Base-by-base conservation (phyloP, 2,329 filamentous ascomycete species). In the Neonectria ditissima region DNA sequence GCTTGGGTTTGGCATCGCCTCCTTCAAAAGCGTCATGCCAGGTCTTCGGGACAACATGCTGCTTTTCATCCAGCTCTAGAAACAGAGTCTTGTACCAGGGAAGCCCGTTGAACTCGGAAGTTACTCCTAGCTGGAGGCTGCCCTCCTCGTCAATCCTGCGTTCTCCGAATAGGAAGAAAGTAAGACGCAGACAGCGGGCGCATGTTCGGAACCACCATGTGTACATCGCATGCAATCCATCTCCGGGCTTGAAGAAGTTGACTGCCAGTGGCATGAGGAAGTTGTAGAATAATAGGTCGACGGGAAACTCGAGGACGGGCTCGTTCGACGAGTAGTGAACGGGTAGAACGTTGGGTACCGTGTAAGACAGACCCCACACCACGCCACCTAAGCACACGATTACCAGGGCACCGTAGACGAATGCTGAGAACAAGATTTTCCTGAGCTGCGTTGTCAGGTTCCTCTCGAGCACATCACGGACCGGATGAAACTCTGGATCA, bases 401-500 rank as follows among this genome's bases (percentile, higher is more conserved):
- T 59, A 99, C 94, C 56, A 99, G 82, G 0, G 92, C 93, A 34
- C 96, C 97, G 72, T 99, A 99, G 2, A 99, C 94, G 60, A 98
- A 88, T 16, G 94, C 97, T 65, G 94, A 97, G 75, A 98, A 98
- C 2, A 94, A 86, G 52, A 99, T 99, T 80, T 99, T 99, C 59
- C 95, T 90, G 34, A 99, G 87, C 79, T 99, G 96, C 0, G 94
- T 97, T 13, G 92, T 90, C 52, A 99, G 91, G 71, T 91, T 97
- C 34, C 96, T 90, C 78, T 99, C 96, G 18, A 99, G 86, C 13
- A 99, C 96, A 78, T 99, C 96, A 39, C 97, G 92, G 5, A 99
- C 95, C 0, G 96, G 96, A 76, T 99, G 96, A 78, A 99, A 99
- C 13, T 96, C 97, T 9, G 97, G 96, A 78, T 99, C 96, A 77